phyloP scores from a whole-genome alignment of 257 asterid species.

The Solanum ahanhuiri region DNA sequence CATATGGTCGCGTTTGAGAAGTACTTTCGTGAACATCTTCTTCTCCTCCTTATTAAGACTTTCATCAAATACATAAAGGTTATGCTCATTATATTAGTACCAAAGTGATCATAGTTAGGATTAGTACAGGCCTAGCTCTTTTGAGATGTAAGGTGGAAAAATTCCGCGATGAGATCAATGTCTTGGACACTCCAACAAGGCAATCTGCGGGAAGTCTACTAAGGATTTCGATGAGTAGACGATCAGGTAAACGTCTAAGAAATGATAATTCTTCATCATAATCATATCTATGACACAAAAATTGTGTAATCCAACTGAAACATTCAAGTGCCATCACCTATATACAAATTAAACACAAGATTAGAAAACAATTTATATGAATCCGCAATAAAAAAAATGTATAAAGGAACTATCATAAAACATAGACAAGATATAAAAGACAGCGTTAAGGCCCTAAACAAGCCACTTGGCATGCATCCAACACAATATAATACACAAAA shows the following conservation, averaged over 20 bases:
- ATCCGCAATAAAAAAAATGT: too few relatives aligned
- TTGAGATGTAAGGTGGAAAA: not conserved
- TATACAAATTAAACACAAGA: too few relatives aligned
- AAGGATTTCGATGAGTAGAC: not conserved
- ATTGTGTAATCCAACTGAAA: too few relatives aligned
- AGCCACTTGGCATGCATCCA: too few relatives aligned
- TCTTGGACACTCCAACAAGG: not conserved
- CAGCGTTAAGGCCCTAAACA: too few relatives aligned
- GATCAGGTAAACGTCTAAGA: not conserved
- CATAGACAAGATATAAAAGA: too few relatives aligned
- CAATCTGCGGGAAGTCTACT: not conserved
- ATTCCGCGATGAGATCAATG: not conserved
- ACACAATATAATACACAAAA: too few relatives aligned
- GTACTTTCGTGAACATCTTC: not conserved
- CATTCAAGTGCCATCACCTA: too few relatives aligned
- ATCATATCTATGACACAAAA: too few relatives aligned
- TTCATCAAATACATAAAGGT: not conserved
- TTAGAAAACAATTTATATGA: too few relatives aligned
- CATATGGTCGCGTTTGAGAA: not conserved
- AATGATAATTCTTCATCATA: not conserved
- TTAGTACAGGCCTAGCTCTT: not conserved
- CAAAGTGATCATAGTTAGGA: too few relatives aligned
- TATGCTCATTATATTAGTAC: not conserved
- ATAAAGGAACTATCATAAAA: too few relatives aligned
- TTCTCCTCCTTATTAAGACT: not conserved